These are phyloP conservation scores for Auriscalpium orientale DNA, from an alignment of 768 basidiomycete genomes.

Conservation along the genomic window DNA sequence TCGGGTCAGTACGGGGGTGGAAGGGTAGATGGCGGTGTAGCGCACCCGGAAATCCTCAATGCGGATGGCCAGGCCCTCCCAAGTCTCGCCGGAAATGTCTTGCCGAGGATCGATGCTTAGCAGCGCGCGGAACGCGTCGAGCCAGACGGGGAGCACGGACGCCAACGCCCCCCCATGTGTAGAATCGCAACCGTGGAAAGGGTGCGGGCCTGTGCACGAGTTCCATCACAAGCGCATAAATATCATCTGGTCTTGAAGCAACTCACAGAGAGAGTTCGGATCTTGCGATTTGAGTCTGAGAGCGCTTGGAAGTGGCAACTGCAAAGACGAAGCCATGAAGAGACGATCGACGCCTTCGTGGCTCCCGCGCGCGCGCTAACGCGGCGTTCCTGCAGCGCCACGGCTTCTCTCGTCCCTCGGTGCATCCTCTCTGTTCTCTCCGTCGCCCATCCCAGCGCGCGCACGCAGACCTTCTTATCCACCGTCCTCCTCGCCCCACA, in stretches of 20 bases:
- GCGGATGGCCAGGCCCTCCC: slow-evolving; percentile 77
- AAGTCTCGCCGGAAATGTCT: slow-evolving; percentile 57
- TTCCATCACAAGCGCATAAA: background rate
- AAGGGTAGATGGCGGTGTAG: too few relatives aligned
- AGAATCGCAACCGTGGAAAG: slow-evolving; percentile 79
- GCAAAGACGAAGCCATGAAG: slow-evolving; percentile 34
- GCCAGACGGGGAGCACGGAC: slow-evolving; percentile 80
- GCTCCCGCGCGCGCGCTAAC: too few relatives aligned
- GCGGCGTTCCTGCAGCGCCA: too few relatives aligned
- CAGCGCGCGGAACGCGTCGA: slow-evolving; percentile 81
- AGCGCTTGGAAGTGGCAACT: slow-evolving; percentile 68
- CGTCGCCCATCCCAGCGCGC: too few relatives aligned
- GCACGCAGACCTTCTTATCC: too few relatives aligned
- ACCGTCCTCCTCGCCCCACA: too few relatives aligned
- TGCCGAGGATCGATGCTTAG: slow-evolving; percentile 53
- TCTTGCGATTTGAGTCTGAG: slow-evolving; percentile 79
- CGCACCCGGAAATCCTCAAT: slow-evolving; percentile 81
- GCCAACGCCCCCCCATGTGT: slow-evolving; percentile 87
- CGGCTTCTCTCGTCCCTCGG: too few relatives aligned
- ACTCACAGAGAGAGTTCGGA: slow-evolving; percentile 76
- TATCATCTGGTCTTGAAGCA: background rate
- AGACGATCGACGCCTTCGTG: slow-evolving; percentile 22
- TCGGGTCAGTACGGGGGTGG: slow-evolving; percentile 1
- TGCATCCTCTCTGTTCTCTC: too few relatives aligned
- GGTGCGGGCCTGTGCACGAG: slow-evolving; percentile 60